A percentile compares a stretch with the other conserved stretches of the same genome.
Evolutionary conservation across 495 filamentous ascomycete genomes (phyloP).

Genomic region (Penicillium tannophilum): DNA sequence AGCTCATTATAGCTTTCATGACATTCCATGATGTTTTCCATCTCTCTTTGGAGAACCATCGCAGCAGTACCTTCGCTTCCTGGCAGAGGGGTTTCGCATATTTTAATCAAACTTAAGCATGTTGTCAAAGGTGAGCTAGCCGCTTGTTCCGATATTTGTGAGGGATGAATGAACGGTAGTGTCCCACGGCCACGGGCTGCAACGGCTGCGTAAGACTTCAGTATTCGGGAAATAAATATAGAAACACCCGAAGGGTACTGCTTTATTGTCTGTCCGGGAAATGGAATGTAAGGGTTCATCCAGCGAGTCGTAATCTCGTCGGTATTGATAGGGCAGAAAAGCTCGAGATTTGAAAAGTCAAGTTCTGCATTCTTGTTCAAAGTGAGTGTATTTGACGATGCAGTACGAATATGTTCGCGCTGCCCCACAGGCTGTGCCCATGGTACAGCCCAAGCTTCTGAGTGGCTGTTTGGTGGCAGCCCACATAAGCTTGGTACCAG

Average conservation of each 20-base stretch:
- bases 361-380: neutral
- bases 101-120: constrained; percentile 46
- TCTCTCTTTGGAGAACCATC: constrained; percentile 41
- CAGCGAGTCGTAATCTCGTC: constrained; percentile 50
- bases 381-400: neutral
- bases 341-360: constrained; percentile 29
- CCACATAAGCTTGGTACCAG: constrained; percentile 3
- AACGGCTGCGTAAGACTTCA: constrained; percentile 45
- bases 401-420: neutral
- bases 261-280: constrained; percentile 41
- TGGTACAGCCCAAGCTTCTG: neutral
- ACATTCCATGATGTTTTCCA: constrained; percentile 36
- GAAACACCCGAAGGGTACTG: constrained; percentile 35
- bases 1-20: constrained; percentile 37
- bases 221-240: constrained; percentile 40
- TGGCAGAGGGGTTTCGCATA: constrained; percentile 41
- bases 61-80: constrained; percentile 39
- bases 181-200: constrained; percentile 38
- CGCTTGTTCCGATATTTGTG: constrained; percentile 27
- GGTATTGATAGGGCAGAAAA: constrained; percentile 46
- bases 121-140: constrained; percentile 37
- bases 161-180: constrained; percentile 45
- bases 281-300: constrained; percentile 46
- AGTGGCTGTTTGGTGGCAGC: neutral
- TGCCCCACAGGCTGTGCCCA: neutral